Evolutionary conservation across 768 basidiomycete genomes (phyloP).

Genomic region (Russula abietina): DNA sequence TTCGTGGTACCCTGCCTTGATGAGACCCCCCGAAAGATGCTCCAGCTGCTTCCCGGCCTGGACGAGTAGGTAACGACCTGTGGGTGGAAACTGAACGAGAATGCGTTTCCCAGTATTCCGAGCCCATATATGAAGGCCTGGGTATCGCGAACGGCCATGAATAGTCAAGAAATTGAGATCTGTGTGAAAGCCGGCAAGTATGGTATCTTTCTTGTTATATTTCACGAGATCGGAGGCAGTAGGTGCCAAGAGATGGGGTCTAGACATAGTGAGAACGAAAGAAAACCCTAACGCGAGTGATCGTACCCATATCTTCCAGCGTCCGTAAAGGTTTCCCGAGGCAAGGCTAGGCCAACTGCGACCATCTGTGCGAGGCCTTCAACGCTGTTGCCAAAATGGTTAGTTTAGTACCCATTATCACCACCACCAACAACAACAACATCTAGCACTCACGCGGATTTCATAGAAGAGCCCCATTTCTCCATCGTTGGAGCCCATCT

Average conservation of each 20-base stretch:
- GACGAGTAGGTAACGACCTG: constrained; percentile 76
- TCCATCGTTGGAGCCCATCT: constrained; percentile 73
- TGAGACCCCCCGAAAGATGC: constrained; percentile 73
- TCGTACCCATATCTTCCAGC: constrained; percentile 81
- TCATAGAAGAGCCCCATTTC: constrained; percentile 86
- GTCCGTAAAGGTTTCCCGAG: constrained; percentile 60
- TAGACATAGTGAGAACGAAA: constrained; percentile 27
- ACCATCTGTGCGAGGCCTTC: constrained; percentile 84
- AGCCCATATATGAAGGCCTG: constrained; percentile 91
- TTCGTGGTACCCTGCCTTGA: constrained; percentile 93
- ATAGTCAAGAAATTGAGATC: constrained; percentile 95
- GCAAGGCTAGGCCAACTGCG: constrained; percentile 75
- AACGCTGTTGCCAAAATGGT: constrained; percentile 45
- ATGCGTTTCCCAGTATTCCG: constrained; percentile 90
- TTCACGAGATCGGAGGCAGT: constrained; percentile 86
- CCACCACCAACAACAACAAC: not conserved
- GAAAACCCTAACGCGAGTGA: not conserved
- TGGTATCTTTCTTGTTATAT: constrained; percentile 72
- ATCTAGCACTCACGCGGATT: constrained; percentile 58
- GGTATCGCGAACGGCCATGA: constrained; percentile 79
- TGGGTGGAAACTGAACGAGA: constrained; percentile 76
- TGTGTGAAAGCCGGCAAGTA: constrained; percentile 90
- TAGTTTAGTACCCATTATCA: constrained; percentile 3
- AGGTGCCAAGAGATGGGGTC: constrained; percentile 86
- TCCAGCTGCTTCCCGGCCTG: constrained; percentile 97